Conservation (phyloP, 2,329 filamentous ascomycete species). For the Cryoendolithus antarcticus region DNA sequence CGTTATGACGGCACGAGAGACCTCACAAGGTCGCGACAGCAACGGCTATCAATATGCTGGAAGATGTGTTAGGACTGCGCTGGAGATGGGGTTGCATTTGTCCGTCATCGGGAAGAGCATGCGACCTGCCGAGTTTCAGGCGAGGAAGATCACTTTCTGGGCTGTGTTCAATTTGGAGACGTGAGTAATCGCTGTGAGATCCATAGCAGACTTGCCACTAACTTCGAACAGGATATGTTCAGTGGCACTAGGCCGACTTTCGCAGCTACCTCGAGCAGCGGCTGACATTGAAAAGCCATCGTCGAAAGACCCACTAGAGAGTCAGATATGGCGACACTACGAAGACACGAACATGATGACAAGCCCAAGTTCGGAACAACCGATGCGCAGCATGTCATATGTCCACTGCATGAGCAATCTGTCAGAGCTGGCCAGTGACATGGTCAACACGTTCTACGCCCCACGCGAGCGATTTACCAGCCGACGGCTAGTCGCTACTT, state of each 20-base stretch:
- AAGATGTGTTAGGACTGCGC: slow-evolving; percentile 57
- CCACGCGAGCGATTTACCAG: slow-evolving; percentile 54
- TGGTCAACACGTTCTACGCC: slow-evolving; percentile 59
- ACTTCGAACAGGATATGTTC: slow-evolving; percentile 27
- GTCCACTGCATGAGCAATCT: slow-evolving; percentile 52
- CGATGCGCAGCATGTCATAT: slow-evolving; percentile 39
- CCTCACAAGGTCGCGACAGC: slow-evolving; percentile 54
- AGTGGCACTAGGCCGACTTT: slow-evolving; percentile 34
- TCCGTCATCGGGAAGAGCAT: slow-evolving; percentile 23
- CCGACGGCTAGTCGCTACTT: slow-evolving; percentile 49
- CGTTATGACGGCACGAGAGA: slow-evolving; percentile 64
- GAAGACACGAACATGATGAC: slow-evolving; percentile 20
- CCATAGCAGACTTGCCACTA: neutral
- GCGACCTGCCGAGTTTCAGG: slow-evolving; percentile 32
- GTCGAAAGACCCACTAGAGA: slow-evolving; percentile 20
- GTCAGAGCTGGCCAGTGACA: slow-evolving; percentile 61
- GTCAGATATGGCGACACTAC: slow-evolving; percentile 25
- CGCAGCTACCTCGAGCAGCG: slow-evolving; percentile 35
- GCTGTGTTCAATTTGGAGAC: slow-evolving; percentile 38
- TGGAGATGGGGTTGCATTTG: slow-evolving; percentile 59
- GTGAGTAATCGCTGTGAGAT: slow-evolving; percentile 25
- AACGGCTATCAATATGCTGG: slow-evolving; percentile 62
- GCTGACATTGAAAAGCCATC: slow-evolving; percentile 36
- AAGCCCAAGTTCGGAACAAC: slow-evolving; percentile 56
- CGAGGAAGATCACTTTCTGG: slow-evolving; percentile 42